Percentiles rank a stretch among this genome's conserved stretches.
Evolutionary conservation across 441 rosid genomes (phyloP).

Genomic region (Mallotus repandus): DNA sequence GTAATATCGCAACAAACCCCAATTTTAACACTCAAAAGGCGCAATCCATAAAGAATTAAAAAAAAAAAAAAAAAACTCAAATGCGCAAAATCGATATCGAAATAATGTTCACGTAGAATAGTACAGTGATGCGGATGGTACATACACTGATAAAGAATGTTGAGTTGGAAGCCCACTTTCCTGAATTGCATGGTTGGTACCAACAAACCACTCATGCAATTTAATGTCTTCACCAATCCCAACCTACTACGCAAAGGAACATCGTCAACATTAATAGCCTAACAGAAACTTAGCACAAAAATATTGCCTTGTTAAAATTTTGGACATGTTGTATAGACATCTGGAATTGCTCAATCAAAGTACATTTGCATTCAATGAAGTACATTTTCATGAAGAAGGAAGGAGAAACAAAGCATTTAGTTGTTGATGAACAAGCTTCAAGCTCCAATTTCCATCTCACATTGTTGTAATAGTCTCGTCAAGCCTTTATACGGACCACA

Average conservation of each 20-base stretch:
- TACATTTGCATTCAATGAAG: background rate
- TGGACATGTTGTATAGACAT: background rate
- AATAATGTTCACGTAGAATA: background rate
- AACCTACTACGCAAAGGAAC: background rate
- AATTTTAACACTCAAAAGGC: too few species aligned
- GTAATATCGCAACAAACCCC: too few species aligned
- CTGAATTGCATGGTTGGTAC: background rate
- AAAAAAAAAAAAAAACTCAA: background rate
- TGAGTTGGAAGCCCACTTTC: background rate
- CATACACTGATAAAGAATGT: background rate
- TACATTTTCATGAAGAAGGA: background rate
- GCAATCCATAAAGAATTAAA: too few species aligned
- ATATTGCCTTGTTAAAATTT: constrained; percentile 2
- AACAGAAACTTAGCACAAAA: background rate
- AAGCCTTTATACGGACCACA: constrained; percentile 69
- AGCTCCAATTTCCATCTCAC: background rate
- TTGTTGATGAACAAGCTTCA: constrained; percentile 5
- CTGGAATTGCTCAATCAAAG: background rate
- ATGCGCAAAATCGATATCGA: background rate
- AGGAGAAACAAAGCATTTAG: background rate
- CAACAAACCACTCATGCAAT: background rate
- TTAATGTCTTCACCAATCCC: background rate
- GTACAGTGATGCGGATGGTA: too few species aligned
- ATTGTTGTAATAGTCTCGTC: constrained; percentile 21
- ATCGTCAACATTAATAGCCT: background rate